Base-by-base conservation (phyloP, 2,329 filamentous ascomycete genomes). In the Penicillium sp. region DNA sequence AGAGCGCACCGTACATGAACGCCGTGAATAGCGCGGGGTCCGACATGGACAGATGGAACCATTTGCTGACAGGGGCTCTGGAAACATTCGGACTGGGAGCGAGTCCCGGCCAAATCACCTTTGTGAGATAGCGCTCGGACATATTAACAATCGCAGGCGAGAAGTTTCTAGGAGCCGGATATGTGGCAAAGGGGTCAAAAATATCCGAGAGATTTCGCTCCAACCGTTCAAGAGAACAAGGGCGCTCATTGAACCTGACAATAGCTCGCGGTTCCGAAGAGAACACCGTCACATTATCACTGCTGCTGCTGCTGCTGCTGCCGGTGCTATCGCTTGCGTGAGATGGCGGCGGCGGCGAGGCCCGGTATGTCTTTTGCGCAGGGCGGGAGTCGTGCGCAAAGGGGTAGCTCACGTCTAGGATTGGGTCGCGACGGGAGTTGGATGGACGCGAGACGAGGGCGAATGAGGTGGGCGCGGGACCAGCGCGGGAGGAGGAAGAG, bases 1-100 rank as follows among this genome's bases (percentile, higher is more conserved):
- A 67, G 2, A 69, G 51, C 0, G 66, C 60, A 2, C 61, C 62
- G 40, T 61, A 67, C 36, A 67, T 52, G 43, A 69, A 65, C 2
- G 67, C 64, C 2, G 60, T 64, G 19, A 66, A 67, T 14, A 69
- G 49, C 4, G 61, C 60, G 0, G 59, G 59, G 30, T 67, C 63
- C 1, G 56, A 52, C 25, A 67, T 46, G 1, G 65, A 61, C 11
- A 69, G 54, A 5, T 64, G 58, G 34, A 67, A 65, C 65, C 65
- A 69, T 33, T 52, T 49, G 10, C 18, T 45, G 19, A 49, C 52
- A 3, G 58, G 29, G 12, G 50, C 30, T 37, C 42, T 38, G 1
- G 37, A 14, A 13, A 33, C 29, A 11, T 7, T 18, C 4, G 41
- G 40, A 5, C 41, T 45, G 1, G 65, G 64, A 0, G 63, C 56